Base-by-base conservation (phyloP, 169 alveolate species). In the Plasmodium billcollinsi region DNA sequence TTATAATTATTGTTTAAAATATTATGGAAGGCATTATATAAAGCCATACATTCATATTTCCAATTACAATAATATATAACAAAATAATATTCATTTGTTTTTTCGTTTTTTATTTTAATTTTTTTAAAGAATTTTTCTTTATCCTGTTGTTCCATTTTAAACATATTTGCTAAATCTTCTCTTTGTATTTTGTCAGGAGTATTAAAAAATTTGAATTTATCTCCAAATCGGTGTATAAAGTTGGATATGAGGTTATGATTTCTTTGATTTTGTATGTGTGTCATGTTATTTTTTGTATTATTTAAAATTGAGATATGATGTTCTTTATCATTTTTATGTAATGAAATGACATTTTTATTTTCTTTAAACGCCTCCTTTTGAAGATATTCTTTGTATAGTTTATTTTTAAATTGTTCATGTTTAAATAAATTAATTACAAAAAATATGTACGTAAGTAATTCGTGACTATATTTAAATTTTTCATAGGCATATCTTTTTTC, bases 11-110 rank as follows among this genome's bases (percentile, higher is more conserved):
- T 80, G 58, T 80, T 33, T 33, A 80, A 67, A 80, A 80, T 80
- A 29, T 72, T 70, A 69, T 80, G 90, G 18, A 80, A 43, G 45
- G 90, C 75, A 69, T 80, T 80, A 56, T 80, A 80, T 8, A 80
- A 73, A 12, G 90, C 90, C 90, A 80, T 80, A 24, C 90, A 80
- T 18, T 80, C 90, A 69, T 80, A 80, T 62, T 80, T 58, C 90
- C 90, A 80, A 67, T 80, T 80, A 47, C 90, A 80, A 73, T 69
- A 80, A 69, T 80, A 80, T 56, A 80, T 80, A 50, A 80, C 90
- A 80, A 80, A 80, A 24, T 80, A 80, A 62, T 80, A 80, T 72
- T 80, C 90, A 18, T 80, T 80, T 15, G 76, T 63, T 54, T 26
- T 80, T 45, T 80, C 90, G 56, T 56, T 80, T 80, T 80, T 80